Evolutionary conservation across 805 yeast genomes (phyloP), one percentile per base, ranked within the genome.

Genomic region (Wickerhamiella bombiphila): DNA sequence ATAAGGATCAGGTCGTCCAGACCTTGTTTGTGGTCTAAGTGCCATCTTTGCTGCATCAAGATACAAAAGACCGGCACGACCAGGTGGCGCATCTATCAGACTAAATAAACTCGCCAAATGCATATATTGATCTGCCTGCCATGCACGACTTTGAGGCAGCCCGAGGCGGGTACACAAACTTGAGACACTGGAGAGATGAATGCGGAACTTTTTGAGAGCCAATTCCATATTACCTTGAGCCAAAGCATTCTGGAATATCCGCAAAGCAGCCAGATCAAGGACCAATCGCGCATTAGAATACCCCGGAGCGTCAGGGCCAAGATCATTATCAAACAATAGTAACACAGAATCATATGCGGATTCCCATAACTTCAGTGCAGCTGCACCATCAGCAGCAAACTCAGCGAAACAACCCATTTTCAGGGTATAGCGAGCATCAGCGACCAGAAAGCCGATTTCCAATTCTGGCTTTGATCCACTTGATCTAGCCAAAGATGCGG

Each of bases 81-180:
- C 33, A 3, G 46, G 41, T 25, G 29, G 34, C 3, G 44, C 44
- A 5, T 35, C 39, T 13, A 34, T 32, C 17, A 13, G n/a, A 17
- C 34, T 11, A 22, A 24, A 42, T 3, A 43, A 35, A 14, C 32
- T 70, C 0, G 79, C 82, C 9, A 80, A 57, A 74, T 79, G 69
- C 30, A 71, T 67, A 45, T 71, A 68, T 50, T 80, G 93, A n/a
- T 58, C 50, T 0, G 76, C 66, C 8, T 65, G 48, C 93, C 93
- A 80, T 29, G 64, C 54, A n/a, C 13, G 18, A 14, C 17, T n/a
- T 17, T 17, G 15, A 6, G 13, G 13, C n/a, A 41, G 25, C 2
- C 44, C 40, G 2, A 21, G 9, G 11, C n/a, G 1, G 17, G 36
- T 11, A 9, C 22, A 15, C 4, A 67, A 49, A 5, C 59, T 56